Evolutionary conservation across 2,329 filamentous ascomycete genomes (phyloP).

Genomic region (Orbilia ellipsospora): DNA sequence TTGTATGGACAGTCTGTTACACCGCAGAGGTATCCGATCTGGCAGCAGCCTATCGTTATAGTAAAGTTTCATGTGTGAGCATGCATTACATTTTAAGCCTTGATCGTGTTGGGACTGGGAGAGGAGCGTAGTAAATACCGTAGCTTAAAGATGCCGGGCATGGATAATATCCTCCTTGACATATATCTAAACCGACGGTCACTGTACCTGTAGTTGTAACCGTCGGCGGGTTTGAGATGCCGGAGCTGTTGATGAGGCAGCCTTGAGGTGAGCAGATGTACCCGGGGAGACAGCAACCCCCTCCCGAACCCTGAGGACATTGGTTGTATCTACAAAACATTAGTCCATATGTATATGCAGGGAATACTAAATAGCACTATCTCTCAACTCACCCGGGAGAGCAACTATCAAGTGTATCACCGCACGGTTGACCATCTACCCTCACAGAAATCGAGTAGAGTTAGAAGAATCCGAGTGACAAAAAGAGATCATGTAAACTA

Average conservation of each 20-base stretch:
- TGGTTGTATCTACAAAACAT: constrained; percentile 34
- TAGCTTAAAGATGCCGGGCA: constrained; percentile 36
- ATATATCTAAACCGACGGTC: constrained; percentile 37
- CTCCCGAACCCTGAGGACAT: constrained; percentile 42
- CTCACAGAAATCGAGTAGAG: background rate
- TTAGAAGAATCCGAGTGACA: background rate
- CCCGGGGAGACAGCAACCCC: constrained; percentile 48
- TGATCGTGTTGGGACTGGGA: background rate
- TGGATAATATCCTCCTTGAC: constrained; percentile 44
- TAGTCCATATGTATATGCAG: no score
- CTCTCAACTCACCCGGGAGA: constrained; percentile 31
- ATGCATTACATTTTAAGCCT: background rate
- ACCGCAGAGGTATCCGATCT: constrained; percentile 44
- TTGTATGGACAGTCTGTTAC: constrained; percentile 36
- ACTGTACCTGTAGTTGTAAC: constrained; percentile 26
- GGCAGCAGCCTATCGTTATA: constrained; percentile 38
- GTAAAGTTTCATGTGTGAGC: background rate
- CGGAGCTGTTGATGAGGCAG: constrained; percentile 33
- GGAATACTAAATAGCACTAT: background rate
- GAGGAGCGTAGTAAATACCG: constrained; percentile 15
- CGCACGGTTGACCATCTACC: constrained; percentile 37
- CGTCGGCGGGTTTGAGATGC: constrained; percentile 7
- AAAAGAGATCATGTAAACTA: background rate
- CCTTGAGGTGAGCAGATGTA: constrained; percentile 50
- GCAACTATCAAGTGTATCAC: constrained; percentile 30